Evolutionary conservation across 2,329 filamentous ascomycete species (phyloP).

Genomic region (Aspergillus jensenii): DNA sequence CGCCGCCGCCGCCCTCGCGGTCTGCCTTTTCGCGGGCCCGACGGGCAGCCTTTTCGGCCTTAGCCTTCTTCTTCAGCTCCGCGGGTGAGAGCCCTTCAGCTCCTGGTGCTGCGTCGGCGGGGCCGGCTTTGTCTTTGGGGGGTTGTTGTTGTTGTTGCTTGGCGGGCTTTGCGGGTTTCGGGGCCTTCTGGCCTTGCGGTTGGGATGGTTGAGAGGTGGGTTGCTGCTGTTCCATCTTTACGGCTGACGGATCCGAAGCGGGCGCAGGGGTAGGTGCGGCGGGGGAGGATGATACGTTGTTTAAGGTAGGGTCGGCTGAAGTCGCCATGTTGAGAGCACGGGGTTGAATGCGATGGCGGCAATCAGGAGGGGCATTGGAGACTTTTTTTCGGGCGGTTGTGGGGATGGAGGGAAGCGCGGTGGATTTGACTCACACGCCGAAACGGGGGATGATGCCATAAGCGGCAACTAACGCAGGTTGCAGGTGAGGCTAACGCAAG

Average conservation of each 20-base stretch:
- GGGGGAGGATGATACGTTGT: slow-evolving; percentile 15
- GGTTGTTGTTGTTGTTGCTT: slow-evolving; percentile 19
- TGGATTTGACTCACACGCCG: slow-evolving; percentile 30
- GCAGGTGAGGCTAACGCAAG: neutral
- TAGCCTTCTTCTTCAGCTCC: slow-evolving; percentile 83
- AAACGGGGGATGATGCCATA: slow-evolving; percentile 35
- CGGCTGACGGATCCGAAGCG: slow-evolving; percentile 19
- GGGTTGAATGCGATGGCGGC: slow-evolving; percentile 19
- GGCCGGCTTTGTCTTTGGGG: slow-evolving; percentile 25
- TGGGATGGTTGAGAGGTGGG: slow-evolving; percentile 18
- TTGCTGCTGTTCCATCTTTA: slow-evolving; percentile 8
- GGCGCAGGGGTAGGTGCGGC: slow-evolving; percentile 19
- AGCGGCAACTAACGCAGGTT: slow-evolving; percentile 26
- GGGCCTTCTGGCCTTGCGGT: slow-evolving; percentile 24
- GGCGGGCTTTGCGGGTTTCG: slow-evolving; percentile 14
- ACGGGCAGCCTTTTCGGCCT: slow-evolving; percentile 87
- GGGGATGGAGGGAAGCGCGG: slow-evolving; percentile 13
- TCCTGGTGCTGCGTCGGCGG: slow-evolving; percentile 26
- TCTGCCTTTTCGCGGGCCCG: slow-evolving; percentile 69
- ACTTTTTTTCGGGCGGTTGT: slow-evolving; percentile 27
- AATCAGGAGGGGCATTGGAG: slow-evolving; percentile 27
- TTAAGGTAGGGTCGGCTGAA: slow-evolving; percentile 22
- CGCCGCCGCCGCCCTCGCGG: slow-evolving; percentile 43
- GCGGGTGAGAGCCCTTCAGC: slow-evolving; percentile 50
- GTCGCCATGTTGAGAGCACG: slow-evolving; percentile 28